These are phyloP conservation scores for Nicotiana noctiflora DNA, from an alignment of 257 asterid genomes.

Conservation along the genomic window DNA sequence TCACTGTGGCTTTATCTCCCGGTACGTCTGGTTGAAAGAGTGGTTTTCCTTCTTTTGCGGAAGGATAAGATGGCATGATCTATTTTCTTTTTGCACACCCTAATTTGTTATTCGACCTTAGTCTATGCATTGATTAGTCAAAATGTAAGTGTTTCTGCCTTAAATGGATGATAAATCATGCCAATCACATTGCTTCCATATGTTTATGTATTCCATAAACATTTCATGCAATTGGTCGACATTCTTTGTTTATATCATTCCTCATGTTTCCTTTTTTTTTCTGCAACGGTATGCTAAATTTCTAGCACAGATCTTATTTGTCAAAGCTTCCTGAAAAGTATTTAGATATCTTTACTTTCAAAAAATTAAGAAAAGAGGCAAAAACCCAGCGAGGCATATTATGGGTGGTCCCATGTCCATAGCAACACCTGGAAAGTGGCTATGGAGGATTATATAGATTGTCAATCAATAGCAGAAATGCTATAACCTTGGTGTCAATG, in stretches of 20 bases:
- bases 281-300: not conserved
- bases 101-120: no score
- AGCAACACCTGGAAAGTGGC: not conserved
- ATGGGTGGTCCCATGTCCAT: not conserved
- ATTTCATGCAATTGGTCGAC: not conserved
- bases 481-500: not conserved
- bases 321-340: not conserved
- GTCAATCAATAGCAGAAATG: not conserved
- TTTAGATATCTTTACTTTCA: not conserved
- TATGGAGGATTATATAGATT: not conserved
- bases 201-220: not conserved
- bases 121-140: no score
- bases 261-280: not conserved
- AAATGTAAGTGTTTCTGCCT: no score
- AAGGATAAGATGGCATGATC: no score
- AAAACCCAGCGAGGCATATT: not conserved
- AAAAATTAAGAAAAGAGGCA: not conserved
- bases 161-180: no score
- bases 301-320: not conserved
- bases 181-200: not conserved
- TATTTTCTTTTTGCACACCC: no score
- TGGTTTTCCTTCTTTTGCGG: no score
- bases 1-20: no score
- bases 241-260: slow-evolving; percentile 3
- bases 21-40: no score